Evolutionary conservation across 257 asterid species (phyloP).

Genomic region (Fraxinus quadrangulata): DNA sequence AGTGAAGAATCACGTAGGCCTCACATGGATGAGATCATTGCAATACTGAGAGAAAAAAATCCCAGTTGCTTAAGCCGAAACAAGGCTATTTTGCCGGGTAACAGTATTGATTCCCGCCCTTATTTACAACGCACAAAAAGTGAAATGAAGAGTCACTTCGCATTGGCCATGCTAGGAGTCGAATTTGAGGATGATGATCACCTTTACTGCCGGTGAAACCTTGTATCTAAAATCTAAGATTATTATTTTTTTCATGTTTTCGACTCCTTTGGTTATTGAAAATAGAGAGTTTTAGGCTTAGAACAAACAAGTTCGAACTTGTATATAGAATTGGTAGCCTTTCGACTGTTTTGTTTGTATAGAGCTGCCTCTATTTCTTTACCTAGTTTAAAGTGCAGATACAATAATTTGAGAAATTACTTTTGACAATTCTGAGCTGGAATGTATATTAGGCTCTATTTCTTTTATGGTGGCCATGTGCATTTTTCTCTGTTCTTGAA

Average conservation of each 20-base stretch:
- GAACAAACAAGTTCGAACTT: slow-evolving; percentile 26
- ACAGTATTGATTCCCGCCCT: slow-evolving; percentile 34
- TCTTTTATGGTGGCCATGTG: slow-evolving; percentile 18
- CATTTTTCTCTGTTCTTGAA: slow-evolving; percentile 17
- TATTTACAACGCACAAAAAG: slow-evolving; percentile 61
- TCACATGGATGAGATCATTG: slow-evolving; percentile 54
- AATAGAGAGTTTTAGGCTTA: slow-evolving; percentile 26
- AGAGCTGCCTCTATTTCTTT: slow-evolving; percentile 27
- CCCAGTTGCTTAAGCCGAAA: slow-evolving; percentile 32
- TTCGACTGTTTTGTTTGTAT: slow-evolving; percentile 26
- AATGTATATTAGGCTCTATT: neutral
- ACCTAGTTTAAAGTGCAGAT: slow-evolving; percentile 7
- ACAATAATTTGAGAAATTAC: slow-evolving; percentile 9
- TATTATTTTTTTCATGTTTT: slow-evolving; percentile 13
- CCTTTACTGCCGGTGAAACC: slow-evolving; percentile 50
- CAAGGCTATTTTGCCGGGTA: slow-evolving; percentile 39
- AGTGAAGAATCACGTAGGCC: slow-evolving; percentile 66
- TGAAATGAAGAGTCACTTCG: slow-evolving; percentile 79
- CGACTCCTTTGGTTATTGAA: neutral
- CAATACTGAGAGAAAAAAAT: slow-evolving; percentile 56
- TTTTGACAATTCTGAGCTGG: slow-evolving; percentile 21
- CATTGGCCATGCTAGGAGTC: slow-evolving; percentile 91
- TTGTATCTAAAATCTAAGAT: neutral
- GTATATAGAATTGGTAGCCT: slow-evolving; percentile 40
- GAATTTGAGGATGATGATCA: slow-evolving; percentile 71